phyloP scores from a whole-genome alignment of 176 grass and related monocot species.

The Bromus sterilis region DNA sequence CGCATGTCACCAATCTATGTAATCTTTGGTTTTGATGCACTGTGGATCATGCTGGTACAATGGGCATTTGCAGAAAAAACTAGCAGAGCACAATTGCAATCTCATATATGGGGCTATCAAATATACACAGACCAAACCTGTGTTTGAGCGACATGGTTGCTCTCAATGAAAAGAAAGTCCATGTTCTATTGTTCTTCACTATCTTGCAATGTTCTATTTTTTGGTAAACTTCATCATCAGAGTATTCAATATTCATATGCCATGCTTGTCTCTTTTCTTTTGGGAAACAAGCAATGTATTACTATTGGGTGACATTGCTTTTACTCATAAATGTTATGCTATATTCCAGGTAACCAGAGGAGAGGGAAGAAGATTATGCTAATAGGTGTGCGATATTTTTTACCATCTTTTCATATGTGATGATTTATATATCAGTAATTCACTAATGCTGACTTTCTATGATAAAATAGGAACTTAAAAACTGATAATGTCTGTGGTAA shows the following conservation, averaged over 20 bases:
- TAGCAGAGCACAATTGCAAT: not conserved
- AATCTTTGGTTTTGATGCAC: not conserved
- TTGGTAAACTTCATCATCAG: not conserved
- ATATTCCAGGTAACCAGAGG: not conserved
- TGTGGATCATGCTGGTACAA: not conserved
- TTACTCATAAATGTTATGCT: not conserved
- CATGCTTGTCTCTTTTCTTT: not conserved
- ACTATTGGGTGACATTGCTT: not conserved
- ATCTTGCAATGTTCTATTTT: not conserved
- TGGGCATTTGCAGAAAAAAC: not conserved
- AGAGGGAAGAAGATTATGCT: not conserved
- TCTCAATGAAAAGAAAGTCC: not conserved
- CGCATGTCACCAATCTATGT: not conserved
- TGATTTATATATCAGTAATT: too few species aligned
- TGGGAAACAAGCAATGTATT: not conserved
- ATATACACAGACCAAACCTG: not conserved
- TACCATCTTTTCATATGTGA: not conserved
- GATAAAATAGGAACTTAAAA: too few species aligned
- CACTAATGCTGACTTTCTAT: too few species aligned
- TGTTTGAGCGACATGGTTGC: too few species aligned
- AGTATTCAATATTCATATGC: not conserved
- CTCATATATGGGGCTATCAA: not conserved
- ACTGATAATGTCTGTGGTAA: too few species aligned
- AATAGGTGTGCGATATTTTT: not conserved
- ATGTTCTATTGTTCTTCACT: not conserved